phyloP scores from a whole-genome alignment of 2,329 filamentous ascomycete species.

The Fusarium ramigenum region DNA sequence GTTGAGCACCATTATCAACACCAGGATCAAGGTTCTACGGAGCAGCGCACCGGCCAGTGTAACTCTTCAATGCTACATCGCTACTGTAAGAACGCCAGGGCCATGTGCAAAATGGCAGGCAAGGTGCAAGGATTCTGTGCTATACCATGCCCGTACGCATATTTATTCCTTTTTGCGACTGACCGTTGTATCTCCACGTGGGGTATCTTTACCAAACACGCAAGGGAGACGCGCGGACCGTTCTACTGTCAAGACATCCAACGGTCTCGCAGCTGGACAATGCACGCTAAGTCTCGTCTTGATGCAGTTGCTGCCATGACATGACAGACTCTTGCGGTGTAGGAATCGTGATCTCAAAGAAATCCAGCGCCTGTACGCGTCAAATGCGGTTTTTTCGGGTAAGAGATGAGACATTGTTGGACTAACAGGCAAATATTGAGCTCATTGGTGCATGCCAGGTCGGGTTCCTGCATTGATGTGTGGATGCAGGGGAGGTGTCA shows the following conservation, averaged over 20 bases:
- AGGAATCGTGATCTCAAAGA: neutral
- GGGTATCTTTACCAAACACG: constrained; percentile 6
- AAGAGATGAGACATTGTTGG: neutral
- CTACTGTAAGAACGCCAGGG: neutral
- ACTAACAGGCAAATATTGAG: neutral
- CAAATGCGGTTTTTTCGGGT: constrained; percentile 1
- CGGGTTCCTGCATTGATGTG: constrained; percentile 43
- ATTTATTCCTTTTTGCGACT: neutral
- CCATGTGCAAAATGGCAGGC: constrained; percentile 9
- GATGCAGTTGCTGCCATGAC: neutral
- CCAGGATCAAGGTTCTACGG: constrained; percentile 3
- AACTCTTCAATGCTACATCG: constrained; percentile 24
- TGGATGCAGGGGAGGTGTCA: constrained; percentile 32
- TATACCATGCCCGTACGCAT: neutral
- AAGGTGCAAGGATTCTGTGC: constrained; percentile 13
- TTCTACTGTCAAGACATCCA: constrained; percentile 20
- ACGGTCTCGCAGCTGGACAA: constrained; percentile 9
- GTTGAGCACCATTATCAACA: neutral
- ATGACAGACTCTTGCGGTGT: neutral
- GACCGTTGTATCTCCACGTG: constrained; percentile 29
- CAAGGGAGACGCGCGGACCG: constrained; percentile 23
- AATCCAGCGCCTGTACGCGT: neutral
- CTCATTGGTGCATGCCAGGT: constrained; percentile 12
- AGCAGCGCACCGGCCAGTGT: neutral
- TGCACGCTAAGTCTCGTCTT: neutral